A percentile compares a stretch with the other conserved stretches of the same genome.
phyloP scores from a whole-genome alignment of 192 early-diverging fungal genomes.

The Coemansia umbellata region DNA sequence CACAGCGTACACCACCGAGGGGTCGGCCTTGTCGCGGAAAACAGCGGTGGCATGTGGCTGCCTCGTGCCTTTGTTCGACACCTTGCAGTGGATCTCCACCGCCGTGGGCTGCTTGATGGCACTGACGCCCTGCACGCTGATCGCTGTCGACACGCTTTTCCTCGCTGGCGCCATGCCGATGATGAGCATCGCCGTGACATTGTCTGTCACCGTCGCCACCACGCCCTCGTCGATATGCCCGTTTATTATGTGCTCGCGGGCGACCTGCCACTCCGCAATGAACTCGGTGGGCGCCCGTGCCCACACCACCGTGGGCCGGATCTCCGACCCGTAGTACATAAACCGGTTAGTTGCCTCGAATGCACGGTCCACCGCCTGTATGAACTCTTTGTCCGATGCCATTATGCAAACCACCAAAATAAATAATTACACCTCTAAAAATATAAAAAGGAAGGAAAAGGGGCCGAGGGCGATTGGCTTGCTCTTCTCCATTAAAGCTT shows the following conservation, averaged over 20 bases:
- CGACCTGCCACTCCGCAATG: constrained; percentile 31
- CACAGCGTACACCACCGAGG: constrained; percentile 8
- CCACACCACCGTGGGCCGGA: constrained; percentile 15
- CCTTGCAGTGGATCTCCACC: constrained; percentile 22
- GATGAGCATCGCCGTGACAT: constrained; percentile 28
- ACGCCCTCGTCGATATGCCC: constrained; percentile 34
- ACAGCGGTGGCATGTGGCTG: constrained; percentile 32
- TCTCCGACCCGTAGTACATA: constrained; percentile 27
- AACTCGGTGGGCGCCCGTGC: constrained; percentile 6
- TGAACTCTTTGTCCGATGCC: constrained; percentile 4
- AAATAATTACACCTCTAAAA: neutral
- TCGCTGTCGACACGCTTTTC: constrained; percentile 27
- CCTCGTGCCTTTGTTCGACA: constrained; percentile 3
- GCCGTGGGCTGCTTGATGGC: constrained; percentile 13
- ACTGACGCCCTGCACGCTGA: constrained; percentile 14
- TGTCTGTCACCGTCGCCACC: constrained; percentile 38
- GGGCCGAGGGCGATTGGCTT: neutral
- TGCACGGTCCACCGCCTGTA: neutral
- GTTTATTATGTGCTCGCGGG: constrained; percentile 15
- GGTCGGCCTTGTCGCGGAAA: constrained; percentile 22
- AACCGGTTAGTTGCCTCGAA: constrained; percentile 3
- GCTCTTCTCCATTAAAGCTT: too few relatives aligned
- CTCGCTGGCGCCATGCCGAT: neutral
- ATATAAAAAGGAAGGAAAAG: neutral
- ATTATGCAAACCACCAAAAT: neutral